Percentiles rank a stretch among this genome's conserved stretches.
phyloP scores from a whole-genome alignment of 306 rosid species.

The Trichosanthes truncata region DNA sequence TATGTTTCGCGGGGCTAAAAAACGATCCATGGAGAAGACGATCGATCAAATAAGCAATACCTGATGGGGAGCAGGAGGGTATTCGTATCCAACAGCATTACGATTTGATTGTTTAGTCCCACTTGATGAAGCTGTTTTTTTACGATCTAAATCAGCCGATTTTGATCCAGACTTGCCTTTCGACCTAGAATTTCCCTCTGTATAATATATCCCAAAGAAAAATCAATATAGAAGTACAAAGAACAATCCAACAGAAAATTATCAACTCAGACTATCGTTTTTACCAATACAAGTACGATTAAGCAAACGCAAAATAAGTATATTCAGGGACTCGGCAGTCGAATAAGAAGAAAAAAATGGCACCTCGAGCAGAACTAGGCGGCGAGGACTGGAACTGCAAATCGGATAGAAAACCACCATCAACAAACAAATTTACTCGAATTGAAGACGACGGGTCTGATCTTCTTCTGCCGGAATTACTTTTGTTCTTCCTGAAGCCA shows the following conservation, averaged over 20 bases:
- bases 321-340: not conserved
- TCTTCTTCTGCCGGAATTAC: constrained; percentile 20
- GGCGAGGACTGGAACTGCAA: constrained; percentile 34
- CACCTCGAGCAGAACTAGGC: constrained; percentile 34
- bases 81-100: constrained; percentile 44
- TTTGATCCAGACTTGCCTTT: constrained; percentile 31
- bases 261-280: not conserved
- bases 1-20: not conserved
- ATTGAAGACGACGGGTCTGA: constrained; percentile 12
- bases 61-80: constrained; percentile 47
- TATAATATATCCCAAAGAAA: constrained; percentile 7
- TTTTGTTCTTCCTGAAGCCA: constrained; percentile 4
- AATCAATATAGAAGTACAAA: constrained; percentile 14
- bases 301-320: not conserved
- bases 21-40: not conserved
- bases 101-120: constrained; percentile 19
- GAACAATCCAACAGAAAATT: not conserved
- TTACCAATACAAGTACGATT: not conserved
- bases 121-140: constrained; percentile 33
- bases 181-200: constrained; percentile 43
- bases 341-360: not conserved
- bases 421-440: constrained; percentile 37
- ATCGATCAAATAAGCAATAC: constrained; percentile 21
- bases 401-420: constrained; percentile 73
- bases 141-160: constrained; percentile 27